Evolutionary conservation across 140 eudicot species (phyloP), one percentile per base, ranked within the genome.

Genomic region (Flaveria floridana): DNA sequence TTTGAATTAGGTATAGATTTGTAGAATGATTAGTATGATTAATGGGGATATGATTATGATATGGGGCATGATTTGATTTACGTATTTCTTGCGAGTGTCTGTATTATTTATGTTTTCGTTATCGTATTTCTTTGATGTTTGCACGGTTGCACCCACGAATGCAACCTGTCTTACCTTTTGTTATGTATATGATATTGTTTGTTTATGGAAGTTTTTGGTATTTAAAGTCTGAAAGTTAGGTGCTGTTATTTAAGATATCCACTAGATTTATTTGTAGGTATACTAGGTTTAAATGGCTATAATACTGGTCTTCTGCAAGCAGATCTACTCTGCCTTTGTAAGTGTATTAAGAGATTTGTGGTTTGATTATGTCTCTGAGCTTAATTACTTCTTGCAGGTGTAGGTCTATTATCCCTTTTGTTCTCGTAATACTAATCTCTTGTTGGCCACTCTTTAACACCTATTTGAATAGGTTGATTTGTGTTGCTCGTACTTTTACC

Each of bases 251-350:
- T 44, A 44, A 44, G 50, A 10, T 7, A 44, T 44, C 50, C 13
- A 7, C 50, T 44, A 8, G 50, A 10, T 34, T 5, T 34, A 34
- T 34, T 34, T 34, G 37, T 19, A 50, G 63, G 47, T 70, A 12
- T 57, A 57, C 23, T 25, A 61, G 67, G 67, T 61, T 61, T 61
- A 25, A 30, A 61, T 71, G 44, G 6, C 25, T 70, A 50, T 70
- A 50, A 68, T 25, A 20, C 39, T 26, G 59, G 21, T 28, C 42
- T 68, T 42, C 6, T 47, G 73, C 16, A 46, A 48, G 21, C 10
- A 9, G 39, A 47, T 70, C 26, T 25, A 48, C 12, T 50, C 75
- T 3, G 61, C 9, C 11, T 3, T 70, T 26, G 13, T n/a, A 6
- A 34, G 19, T 52, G 56, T 56, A 37, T 72, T 6, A 16, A 37